Evolutionary conservation across 306 rosid genomes (phyloP).

Genomic region (Prunus persica): Prunus_persica_NCBIv2 NC_034010.1:30069501-30070000

Average conservation of each 20-base stretch:
- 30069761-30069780: slow-evolving; percentile 97
- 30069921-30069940: not conserved
- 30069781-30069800: slow-evolving; percentile 56
- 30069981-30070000: not conserved
- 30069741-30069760: slow-evolving; percentile 97
- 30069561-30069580: slow-evolving; percentile 14
- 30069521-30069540: slow-evolving; percentile 94
- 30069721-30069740: slow-evolving; percentile 90
- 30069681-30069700: slow-evolving; percentile 95
- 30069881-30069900: not conserved
- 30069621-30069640: slow-evolving; percentile 59
- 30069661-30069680: slow-evolving; percentile 97
- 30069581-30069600: slow-evolving; percentile 2
- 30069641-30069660: slow-evolving; percentile 94
- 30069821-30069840: not conserved
- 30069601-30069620: not conserved
- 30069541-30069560: slow-evolving; percentile 47
- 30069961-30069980: not conserved
- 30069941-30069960: not conserved
- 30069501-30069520: slow-evolving; percentile 99
- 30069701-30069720: slow-evolving; percentile 84
- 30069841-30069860: not conserved
- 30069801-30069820: slow-evolving; percentile 22
- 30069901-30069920: not conserved
- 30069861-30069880: not conserved